phyloP scores from a whole-genome alignment of 75 land plant species.

The Sequoiadendron giganteum region DNA sequence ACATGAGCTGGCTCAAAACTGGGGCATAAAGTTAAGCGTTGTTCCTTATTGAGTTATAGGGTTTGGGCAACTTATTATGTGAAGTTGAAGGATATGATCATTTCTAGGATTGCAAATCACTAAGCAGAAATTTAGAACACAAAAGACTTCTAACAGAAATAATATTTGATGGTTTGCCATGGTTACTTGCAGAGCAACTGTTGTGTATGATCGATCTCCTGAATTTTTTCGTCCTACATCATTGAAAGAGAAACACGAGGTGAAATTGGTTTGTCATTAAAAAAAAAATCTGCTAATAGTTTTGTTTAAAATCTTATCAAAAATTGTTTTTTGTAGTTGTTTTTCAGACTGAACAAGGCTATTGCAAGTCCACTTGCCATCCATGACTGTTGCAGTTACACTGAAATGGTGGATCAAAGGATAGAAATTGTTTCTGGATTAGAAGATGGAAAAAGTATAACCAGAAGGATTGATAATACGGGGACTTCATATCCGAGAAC shows the following conservation, averaged over 20 bases:
- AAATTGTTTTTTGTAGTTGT: constrained; percentile 49
- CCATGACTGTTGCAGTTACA: constrained; percentile 57
- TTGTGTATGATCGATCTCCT: constrained; percentile 92
- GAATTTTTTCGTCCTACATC: constrained; percentile 78
- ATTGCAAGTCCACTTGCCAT: constrained; percentile 44
- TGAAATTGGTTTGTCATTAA: constrained; percentile 16
- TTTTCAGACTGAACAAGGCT: constrained; percentile 53
- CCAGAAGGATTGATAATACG: neutral
- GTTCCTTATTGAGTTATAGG: neutral
- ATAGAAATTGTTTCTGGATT: neutral
- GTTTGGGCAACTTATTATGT: neutral
- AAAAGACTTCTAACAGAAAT: neutral
- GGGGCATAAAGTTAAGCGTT: constrained; percentile 69
- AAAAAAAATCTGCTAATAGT: neutral
- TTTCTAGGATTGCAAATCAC: constrained; percentile 4
- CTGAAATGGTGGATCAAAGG: constrained; percentile 14
- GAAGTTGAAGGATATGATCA: neutral
- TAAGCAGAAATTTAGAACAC: neutral
- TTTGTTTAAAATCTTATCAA: neutral
- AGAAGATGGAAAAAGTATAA: constrained; percentile 2
- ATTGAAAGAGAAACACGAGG: constrained; percentile 79
- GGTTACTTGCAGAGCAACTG: constrained; percentile 66
- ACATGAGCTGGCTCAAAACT: constrained; percentile 90
- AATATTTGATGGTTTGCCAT: neutral
- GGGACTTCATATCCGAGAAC: neutral